Conservation (phyloP, 2,329 filamentous ascomycete genomes). For the Parascedosporium putredinis region DNA sequence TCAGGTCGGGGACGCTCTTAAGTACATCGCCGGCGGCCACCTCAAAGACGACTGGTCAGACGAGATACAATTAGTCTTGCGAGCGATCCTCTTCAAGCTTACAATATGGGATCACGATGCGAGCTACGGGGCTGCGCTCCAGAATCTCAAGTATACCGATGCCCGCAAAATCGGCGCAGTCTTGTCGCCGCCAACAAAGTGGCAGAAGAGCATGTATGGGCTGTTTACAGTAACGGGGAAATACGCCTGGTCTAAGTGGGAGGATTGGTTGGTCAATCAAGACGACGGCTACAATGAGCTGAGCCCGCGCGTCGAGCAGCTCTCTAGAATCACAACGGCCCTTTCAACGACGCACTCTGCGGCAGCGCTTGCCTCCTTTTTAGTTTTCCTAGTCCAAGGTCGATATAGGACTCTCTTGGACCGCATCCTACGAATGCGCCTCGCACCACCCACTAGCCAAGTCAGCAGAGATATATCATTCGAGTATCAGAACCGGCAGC, state of each 20-base stretch:
- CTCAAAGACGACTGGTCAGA: conserved; percentile 77
- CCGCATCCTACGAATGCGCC: conserved; percentile 69
- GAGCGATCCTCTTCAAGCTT: conserved; percentile 82
- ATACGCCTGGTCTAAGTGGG: conserved; percentile 89
- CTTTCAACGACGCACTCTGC: conserved; percentile 67
- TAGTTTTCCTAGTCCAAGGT: conserved; percentile 84
- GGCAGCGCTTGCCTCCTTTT: conserved; percentile 74
- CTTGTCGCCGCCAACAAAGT: conserved; percentile 59
- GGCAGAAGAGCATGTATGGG: conserved; percentile 79
- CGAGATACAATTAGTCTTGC: conserved; percentile 70
- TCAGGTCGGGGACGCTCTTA: conserved; percentile 79
- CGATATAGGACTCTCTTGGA: conserved; percentile 86
- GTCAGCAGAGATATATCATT: conserved; percentile 89
- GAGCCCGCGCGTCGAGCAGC: conserved; percentile 35
- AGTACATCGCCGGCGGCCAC: conserved; percentile 67
- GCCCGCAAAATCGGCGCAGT: conserved; percentile 56
- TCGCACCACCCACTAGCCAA: conserved; percentile 76
- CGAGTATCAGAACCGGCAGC: conserved; percentile 92
- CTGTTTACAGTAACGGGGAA: conserved; percentile 75
- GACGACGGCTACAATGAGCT: conserved; percentile 64
- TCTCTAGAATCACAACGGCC: conserved; percentile 61
- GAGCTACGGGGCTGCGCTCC: conserved; percentile 84
- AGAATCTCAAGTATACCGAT: conserved; percentile 85
- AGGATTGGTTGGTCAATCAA: conserved; percentile 68
- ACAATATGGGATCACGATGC: conserved; percentile 95